Conservation (phyloP, 768 basidiomycete species). For the Megacollybia marginata region DNA sequence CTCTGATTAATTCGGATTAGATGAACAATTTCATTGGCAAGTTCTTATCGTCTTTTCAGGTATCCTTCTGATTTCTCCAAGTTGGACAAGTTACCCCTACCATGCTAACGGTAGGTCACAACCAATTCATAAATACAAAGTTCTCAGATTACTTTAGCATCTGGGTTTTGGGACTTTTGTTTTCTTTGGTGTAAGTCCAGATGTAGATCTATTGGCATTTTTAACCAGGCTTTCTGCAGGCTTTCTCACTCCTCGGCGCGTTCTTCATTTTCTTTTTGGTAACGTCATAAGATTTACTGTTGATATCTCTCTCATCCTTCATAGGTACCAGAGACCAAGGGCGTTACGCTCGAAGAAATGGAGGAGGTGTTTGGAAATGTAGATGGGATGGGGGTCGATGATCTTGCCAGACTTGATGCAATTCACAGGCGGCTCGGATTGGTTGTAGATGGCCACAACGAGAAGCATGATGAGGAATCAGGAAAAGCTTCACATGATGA, state of each 20-base stretch:
- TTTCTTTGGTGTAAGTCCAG: conserved; percentile 55
- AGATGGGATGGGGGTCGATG: conserved; percentile 45
- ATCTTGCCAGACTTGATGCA: conserved; percentile 36
- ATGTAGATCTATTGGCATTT: neutral
- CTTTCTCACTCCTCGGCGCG: conserved; percentile 61
- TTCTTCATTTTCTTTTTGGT: conserved; percentile 61
- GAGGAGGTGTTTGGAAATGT: conserved; percentile 66
- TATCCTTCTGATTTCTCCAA: conserved; percentile 11
- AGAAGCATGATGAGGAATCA: conserved; percentile 8
- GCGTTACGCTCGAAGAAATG: conserved; percentile 70
- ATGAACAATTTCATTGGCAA: conserved; percentile 74
- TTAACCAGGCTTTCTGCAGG: conserved; percentile 23
- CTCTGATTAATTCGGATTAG: conserved; percentile 18
- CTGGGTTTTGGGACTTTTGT: conserved; percentile 68
- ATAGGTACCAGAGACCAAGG: conserved; percentile 69
- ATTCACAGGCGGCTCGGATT: conserved; percentile 65
- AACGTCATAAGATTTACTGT: conserved; percentile 13
- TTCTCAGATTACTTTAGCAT: conserved; percentile 16
- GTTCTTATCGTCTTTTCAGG: conserved; percentile 9
- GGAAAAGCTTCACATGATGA: conserved; percentile 8
- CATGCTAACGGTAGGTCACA: conserved; percentile 34
- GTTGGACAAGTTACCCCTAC: conserved; percentile 65
- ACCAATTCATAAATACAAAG: neutral
- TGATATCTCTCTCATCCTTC: neutral
- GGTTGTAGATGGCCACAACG: conserved; percentile 14